phyloP scores from a whole-genome alignment of 345 rosid species.

The Moricandia moricandioides region DNA sequence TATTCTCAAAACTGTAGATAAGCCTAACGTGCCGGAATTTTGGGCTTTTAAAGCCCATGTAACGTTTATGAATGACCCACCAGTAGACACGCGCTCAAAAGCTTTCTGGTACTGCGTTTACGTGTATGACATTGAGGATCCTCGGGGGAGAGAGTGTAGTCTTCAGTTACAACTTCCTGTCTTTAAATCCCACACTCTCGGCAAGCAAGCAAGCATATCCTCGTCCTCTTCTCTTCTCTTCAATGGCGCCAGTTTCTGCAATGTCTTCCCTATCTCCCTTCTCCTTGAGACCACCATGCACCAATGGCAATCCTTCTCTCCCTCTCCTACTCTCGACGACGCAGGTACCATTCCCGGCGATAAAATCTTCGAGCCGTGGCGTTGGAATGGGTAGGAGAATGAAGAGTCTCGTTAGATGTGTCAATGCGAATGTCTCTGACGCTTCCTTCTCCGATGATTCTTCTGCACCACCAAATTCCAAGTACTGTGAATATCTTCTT shows the following conservation, averaged over 20 bases:
- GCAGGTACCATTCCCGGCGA: conserved; percentile 29
- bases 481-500: background rate
- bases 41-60: too few species aligned
- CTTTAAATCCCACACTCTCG: too few species aligned
- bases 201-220: too few species aligned
- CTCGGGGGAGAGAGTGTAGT: too few species aligned
- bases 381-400: conserved; percentile 23
- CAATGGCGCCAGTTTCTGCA: conserved; percentile 44
- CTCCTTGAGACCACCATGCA: conserved; percentile 14
- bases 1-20: too few species aligned
- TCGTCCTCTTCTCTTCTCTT: background rate
- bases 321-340: conserved; percentile 14
- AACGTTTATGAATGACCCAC: too few species aligned
- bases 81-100: too few species aligned
- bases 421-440: conserved; percentile 36
- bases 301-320: conserved; percentile 27
- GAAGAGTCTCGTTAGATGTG: conserved; percentile 35
- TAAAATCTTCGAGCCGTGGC: conserved; percentile 1
- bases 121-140: too few species aligned
- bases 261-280: conserved; percentile 9
- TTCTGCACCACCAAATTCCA: too few species aligned
- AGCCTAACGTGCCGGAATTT: too few species aligned
- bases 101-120: too few species aligned
- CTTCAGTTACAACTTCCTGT: too few species aligned
- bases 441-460: background rate